phyloP scores from a whole-genome alignment of 2,329 filamentous ascomycete genomes.

The Phialophora chinensis region DNA sequence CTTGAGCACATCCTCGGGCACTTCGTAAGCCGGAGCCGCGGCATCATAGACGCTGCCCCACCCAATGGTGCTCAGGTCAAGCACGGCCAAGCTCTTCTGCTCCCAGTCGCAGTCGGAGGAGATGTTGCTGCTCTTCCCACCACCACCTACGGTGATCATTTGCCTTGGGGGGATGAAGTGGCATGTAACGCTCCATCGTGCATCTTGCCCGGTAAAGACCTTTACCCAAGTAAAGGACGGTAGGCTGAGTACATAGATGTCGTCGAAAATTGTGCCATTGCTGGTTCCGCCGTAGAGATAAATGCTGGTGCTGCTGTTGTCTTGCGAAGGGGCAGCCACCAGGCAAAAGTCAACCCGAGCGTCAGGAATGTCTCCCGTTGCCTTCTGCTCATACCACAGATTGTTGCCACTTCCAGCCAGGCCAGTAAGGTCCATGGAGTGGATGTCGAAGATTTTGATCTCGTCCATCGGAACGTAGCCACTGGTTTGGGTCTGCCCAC shows the following conservation, averaged over 20 bases:
- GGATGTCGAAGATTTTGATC: conserved; percentile 52
- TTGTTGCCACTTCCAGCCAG: conserved; percentile 40
- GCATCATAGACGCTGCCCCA: conserved; percentile 45
- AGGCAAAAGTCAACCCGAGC: conserved; percentile 55
- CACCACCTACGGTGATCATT: conserved; percentile 52
- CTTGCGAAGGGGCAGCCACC: conserved; percentile 49
- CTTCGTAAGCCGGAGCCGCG: conserved; percentile 40
- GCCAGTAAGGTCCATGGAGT: conserved; percentile 40
- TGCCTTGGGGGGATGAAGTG: conserved; percentile 49
- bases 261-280: conserved; percentile 48
- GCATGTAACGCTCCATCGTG: conserved; percentile 52
- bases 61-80: conserved; percentile 42
- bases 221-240: conserved; percentile 56
- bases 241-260: conserved; percentile 54
- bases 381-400: conserved; percentile 53
- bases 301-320: conserved; percentile 57
- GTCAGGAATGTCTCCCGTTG: conserved; percentile 50
- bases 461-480: conserved; percentile 44
- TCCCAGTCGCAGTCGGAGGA: conserved; percentile 44
- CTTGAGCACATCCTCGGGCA: conserved; percentile 38
- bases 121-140: conserved; percentile 31
- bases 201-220: conserved; percentile 46
- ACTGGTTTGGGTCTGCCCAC: conserved; percentile 43
- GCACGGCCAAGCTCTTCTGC: conserved; percentile 42
- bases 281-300: conserved; percentile 58